These are phyloP conservation scores for Nitzschia putrida DNA, from an alignment of 108 stramenopile species.

Conservation along the genomic window DNA sequence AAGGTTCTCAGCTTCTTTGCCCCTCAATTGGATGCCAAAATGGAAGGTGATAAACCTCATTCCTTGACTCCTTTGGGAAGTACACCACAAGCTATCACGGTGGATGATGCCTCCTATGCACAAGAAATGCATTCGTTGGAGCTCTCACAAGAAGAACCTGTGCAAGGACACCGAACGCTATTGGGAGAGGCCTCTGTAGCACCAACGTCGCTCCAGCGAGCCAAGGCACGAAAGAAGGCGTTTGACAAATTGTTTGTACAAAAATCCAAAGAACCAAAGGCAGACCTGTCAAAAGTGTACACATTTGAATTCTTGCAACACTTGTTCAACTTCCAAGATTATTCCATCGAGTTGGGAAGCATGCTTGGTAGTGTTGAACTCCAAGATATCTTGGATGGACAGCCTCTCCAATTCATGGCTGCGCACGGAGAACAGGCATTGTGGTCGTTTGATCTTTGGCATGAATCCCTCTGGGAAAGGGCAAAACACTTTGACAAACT, in stretches of 20 bases:
- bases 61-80: constrained; percentile 73
- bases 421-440: constrained; percentile 31
- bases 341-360: constrained; percentile 66
- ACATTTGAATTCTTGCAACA: constrained; percentile 90
- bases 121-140: not conserved
- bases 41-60: constrained; percentile 61
- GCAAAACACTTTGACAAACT: constrained; percentile 12
- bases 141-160: constrained; percentile 31
- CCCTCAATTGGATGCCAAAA: constrained; percentile 69
- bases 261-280: constrained; percentile 20
- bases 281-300: constrained; percentile 62
- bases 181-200: constrained; percentile 38
- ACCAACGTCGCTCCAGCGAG: constrained; percentile 50
- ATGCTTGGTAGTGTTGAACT: constrained; percentile 65
- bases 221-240: constrained; percentile 58
- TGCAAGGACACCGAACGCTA: constrained; percentile 26
- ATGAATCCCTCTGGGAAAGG: constrained; percentile 55
- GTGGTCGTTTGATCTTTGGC: constrained; percentile 86
- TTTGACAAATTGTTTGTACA: constrained; percentile 67
- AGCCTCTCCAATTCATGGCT: constrained; percentile 68
- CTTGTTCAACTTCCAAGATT: constrained; percentile 73
- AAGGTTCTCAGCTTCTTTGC: constrained; percentile 70
- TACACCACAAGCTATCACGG: constrained; percentile 68
- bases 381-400: constrained; percentile 63
- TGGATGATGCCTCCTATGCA: constrained; percentile 31